Conservation (phyloP, 2,329 filamentous ascomycete species). For the Fusarium camptoceras region DNA sequence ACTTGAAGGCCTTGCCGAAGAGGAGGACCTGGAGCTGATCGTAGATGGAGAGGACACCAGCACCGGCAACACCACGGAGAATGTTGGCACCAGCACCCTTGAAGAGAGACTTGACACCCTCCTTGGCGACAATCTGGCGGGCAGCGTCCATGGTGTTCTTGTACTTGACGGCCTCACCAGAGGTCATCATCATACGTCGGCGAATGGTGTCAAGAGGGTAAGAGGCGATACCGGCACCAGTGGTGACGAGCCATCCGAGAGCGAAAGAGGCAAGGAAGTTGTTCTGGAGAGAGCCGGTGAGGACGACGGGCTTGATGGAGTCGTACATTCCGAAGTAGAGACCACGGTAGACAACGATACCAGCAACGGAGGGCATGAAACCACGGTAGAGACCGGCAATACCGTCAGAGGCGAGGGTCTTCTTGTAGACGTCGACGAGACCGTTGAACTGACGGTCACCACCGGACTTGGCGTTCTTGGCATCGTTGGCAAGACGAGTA, state of each 20-base stretch:
- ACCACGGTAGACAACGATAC: conserved; percentile 99
- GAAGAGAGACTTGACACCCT: conserved; percentile 99
- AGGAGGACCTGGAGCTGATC: conserved; percentile 99
- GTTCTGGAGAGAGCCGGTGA: conserved; percentile 87
- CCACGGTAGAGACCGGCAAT: conserved; percentile 99
- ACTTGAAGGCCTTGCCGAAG: conserved; percentile 99
- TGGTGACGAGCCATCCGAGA: conserved; percentile 99
- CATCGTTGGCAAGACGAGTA: conserved; percentile 99
- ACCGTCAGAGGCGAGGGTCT: conserved; percentile 99
- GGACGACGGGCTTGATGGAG: conserved; percentile 98
- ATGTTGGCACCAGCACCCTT: conserved; percentile 99
- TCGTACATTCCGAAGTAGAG: conserved; percentile 99
- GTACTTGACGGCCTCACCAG: conserved; percentile 99
- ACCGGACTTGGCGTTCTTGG: conserved; percentile 96
- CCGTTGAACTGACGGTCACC: conserved; percentile 99
- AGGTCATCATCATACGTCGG: conserved; percentile 99
- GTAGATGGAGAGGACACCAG: conserved; percentile 99
- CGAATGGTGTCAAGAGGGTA: conserved; percentile 99
- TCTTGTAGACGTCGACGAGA: conserved; percentile 99
- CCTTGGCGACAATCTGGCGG: conserved; percentile 95
- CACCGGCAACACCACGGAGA: conserved; percentile 99
- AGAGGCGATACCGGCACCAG: conserved; percentile 99
- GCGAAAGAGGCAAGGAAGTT: conserved; percentile 99
- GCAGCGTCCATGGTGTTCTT: conserved; percentile 94
- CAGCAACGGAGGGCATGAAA: conserved; percentile 99